Base-by-base conservation (phyloP, 2,329 filamentous ascomycete genomes). In the Lachnellula cervina region DNA sequence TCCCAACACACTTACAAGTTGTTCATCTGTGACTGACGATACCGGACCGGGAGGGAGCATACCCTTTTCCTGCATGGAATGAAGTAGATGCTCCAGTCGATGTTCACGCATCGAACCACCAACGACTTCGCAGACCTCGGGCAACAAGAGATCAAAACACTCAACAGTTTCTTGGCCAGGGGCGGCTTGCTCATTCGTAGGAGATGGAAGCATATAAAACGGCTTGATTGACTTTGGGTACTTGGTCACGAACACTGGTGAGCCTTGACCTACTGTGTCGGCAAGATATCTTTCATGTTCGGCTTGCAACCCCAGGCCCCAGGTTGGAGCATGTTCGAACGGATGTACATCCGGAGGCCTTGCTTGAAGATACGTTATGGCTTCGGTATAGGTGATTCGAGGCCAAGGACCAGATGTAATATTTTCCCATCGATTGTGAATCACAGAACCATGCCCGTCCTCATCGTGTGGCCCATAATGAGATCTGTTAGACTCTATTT, bases 241-340 rank as follows among this genome's bases (percentile, higher is more conserved):
- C 70, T 97, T 80, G 14, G 92, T 97, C 61, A 99, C 85, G 69
- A 97, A 97, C 45, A 97, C 79, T 7, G 94, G 94, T 48, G 80
- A 71, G 42, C 75, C 74, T 19, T 73, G 68, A 48, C 73, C 76
- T 25, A 93, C 68, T 25, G 76, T 76, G 52, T 82, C 78, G 48
- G 94, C 91, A 52, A 99, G 80, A 70, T 86, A 96, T 69, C 85
- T 90, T 74, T 99, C 94, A 73, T 99, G 94, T 71, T 97, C 93
- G 1, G 92, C 87, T 66, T 94, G 89, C 32, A 99, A 79, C 19
- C 89, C 89, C 28, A 77, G 75, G 35, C 85, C 82, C 85, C 90
- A 94, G 2, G 75, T 74, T 4, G 90, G 89, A 47, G 76, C 73
- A 68, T 87, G 82, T 49, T 83, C 76, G 66, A 97, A 97, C 87